Evolutionary conservation across 768 basidiomycete species (phyloP), one percentile per base, ranked within the genome.

Genomic region (Lyophyllum semitale): DNA sequence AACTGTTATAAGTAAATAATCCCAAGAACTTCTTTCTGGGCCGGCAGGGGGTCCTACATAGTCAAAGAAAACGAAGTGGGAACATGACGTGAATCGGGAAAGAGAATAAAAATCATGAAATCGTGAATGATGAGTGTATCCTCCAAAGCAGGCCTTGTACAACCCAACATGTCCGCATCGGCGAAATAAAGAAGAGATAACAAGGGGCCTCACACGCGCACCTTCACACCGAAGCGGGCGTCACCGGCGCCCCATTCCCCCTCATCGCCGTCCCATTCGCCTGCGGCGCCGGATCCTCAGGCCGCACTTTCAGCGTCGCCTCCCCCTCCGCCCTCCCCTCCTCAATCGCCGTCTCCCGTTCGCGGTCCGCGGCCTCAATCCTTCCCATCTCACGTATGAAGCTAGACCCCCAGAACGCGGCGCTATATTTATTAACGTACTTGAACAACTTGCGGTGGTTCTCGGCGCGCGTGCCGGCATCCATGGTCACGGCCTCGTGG

Each of bases 361-460:
- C 73, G 48, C 68, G 54, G 20, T 76, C 72, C 18, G 72, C 74
- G 40, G 72, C 66, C 42, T 81, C 73, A 50, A 91, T 77, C 68
- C 80, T 80, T 44, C 79, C 75, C 85, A 95, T 91, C 75, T 94
- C 93, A 64, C 77, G 83, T 66, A 95, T 91, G 70, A 94, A 95
- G 57, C 89, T 91, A 47, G 84, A 88, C 37, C 94, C 93, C 93
- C 93, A 95, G 73, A 89, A 95, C 37, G 91, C 85, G 29, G 95
- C 88, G 54, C 89, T 93, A 77, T 94, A 96, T 73, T 95, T 95
- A 77, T 87, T 88, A 57, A 97, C 92, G 70, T 97, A 97, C 76
- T 93, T 93, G 83, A 93, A 97, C 59, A 99, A 79, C 73, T 99
- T 99, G 63, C 87, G 79, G 71, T 96, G 93, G 73, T 98, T 98